Evolutionary conservation across 306 rosid genomes (phyloP).

Genomic region (Chamaecrista fasciculata): DNA sequence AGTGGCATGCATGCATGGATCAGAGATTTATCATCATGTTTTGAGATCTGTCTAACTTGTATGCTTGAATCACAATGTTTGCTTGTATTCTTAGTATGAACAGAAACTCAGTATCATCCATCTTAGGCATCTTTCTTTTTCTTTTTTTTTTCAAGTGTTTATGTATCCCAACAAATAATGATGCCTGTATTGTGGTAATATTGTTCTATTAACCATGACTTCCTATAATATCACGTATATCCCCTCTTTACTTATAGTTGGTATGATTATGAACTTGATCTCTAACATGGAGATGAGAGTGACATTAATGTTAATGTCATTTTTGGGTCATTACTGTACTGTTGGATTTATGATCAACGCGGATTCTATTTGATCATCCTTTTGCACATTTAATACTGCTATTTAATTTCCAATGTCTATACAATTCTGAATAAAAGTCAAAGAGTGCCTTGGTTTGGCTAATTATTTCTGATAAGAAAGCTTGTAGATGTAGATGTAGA

Average conservation of each 20-base stretch:
- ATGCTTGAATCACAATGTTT: constrained; percentile 11
- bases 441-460: not conserved
- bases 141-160: constrained; percentile 31
- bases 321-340: too few species aligned
- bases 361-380: not conserved
- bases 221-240: not conserved
- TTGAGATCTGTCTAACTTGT: constrained; percentile 11
- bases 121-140: constrained; percentile 26
- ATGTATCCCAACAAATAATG: constrained; percentile 21
- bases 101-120: constrained; percentile 16
- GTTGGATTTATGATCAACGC: too few species aligned
- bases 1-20: too few species aligned
- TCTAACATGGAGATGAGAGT: too few species aligned
- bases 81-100: constrained; percentile 15
- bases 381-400: not conserved
- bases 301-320: too few species aligned
- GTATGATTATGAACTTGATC: too few species aligned
- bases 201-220: constrained; percentile 28
- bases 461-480: not conserved
- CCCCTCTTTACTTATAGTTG: too few species aligned
- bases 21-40: too few species aligned
- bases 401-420: not conserved
- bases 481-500: too few species aligned
- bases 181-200: constrained; percentile 22
- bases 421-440: not conserved